Evolutionary conservation across 1,284 basidiomycete species (phyloP), one percentile per base, ranked within the genome.

Genomic region (Naganishia sp.): DNA sequence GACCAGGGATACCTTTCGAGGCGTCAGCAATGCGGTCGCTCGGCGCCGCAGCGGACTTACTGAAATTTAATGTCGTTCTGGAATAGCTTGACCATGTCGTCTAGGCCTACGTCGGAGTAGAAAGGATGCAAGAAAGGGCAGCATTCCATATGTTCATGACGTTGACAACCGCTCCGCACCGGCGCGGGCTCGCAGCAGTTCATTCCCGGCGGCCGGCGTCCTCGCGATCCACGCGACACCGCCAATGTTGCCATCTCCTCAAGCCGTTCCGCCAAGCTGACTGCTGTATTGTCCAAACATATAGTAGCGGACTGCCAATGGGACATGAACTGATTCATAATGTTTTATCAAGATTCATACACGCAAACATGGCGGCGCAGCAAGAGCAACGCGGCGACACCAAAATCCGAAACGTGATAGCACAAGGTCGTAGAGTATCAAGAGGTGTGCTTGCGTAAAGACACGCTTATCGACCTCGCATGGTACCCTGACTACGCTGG

Each of bases 401-500:
- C 31, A 50, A 28, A 25, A 50, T 25, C 6, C 21, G 9, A 28
- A 50, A 25, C 49, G 23, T 15, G 21, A 21, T 6, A 28, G 21
- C 13, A 25, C 49, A 21, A 50, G 23, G 21, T 21, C 49, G 25
- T 15, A 50, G 3, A 25, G 11, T 4, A 47, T n/a, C 45, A 42
- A 56, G 21, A 17, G 43, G 42, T 31, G 17, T 31, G 43, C 5
- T 9, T 23, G 9, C 11, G 31, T 43, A 42, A 21, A 25, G 13
- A 61, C 5, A 18, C 25, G 28, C 42, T 66, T 62, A 73, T 56
- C 75, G 73, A 21, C 78, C 72, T 9, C 76, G 76, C 6, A 76
- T 73, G n/a, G 77, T 76, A 39, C 76, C 72, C 39, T 76, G 76
- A 71, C 77, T 76, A 61, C 77, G 76, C 74, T 93, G 93, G 63